Percentiles rank a stretch among this genome's conserved stretches.
Conservation (phyloP, 2,329 filamentous ascomycete genomes). For the Fulvia fulva region DNA sequence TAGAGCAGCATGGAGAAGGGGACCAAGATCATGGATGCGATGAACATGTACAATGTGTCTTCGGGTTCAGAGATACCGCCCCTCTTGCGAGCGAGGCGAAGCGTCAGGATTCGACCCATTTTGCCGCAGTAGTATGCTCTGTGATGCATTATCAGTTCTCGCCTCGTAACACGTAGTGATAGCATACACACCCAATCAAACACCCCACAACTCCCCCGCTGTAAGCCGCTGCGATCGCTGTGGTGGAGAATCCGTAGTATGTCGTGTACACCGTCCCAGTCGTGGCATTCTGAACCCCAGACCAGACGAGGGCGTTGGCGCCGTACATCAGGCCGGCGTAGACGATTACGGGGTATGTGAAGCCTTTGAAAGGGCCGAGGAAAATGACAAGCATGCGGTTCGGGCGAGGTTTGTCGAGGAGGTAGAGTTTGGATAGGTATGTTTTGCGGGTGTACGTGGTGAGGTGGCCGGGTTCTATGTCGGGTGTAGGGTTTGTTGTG, state of each 20-base stretch:
- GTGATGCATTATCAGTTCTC: neutral
- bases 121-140: constrained; percentile 32
- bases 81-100: constrained; percentile 36
- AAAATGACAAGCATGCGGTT: constrained; percentile 41
- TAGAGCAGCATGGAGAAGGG: constrained; percentile 43
- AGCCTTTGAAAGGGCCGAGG: constrained; percentile 25
- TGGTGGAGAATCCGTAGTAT: constrained; percentile 35
- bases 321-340: constrained; percentile 28
- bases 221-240: constrained; percentile 38
- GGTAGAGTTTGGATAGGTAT: constrained; percentile 41
- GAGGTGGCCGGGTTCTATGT: constrained; percentile 29
- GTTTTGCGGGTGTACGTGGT: constrained; percentile 38
- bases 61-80: constrained; percentile 39
- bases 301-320: constrained; percentile 25
- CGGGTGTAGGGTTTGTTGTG: constrained; percentile 1
- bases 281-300: constrained; percentile 24
- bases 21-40: constrained; percentile 37
- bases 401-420: constrained; percentile 40
- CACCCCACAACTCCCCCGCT: constrained; percentile 35
- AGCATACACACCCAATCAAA: constrained; percentile 28
- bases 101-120: constrained; percentile 32
- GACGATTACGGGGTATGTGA: constrained; percentile 23
- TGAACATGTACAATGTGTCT: constrained; percentile 33
- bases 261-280: constrained; percentile 34
- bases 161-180: neutral